phyloP scores from a whole-genome alignment of 2,329 filamentous ascomycete species.

The Neocucurbitaria cava region DNA sequence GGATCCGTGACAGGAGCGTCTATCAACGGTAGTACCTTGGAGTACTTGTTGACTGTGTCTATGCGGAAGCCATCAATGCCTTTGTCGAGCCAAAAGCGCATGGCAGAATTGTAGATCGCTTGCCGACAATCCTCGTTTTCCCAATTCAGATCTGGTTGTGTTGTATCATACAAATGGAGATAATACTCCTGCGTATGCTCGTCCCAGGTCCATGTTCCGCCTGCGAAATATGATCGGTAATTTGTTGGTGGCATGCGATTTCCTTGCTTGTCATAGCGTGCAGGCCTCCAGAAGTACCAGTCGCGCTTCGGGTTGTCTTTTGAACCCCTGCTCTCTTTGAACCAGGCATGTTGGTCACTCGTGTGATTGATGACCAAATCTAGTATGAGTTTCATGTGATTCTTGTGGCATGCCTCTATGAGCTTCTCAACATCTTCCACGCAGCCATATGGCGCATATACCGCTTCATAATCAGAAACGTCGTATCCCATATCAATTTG shows the following conservation, averaged over 20 bases:
- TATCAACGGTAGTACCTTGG: constrained; percentile 52
- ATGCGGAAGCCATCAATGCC: constrained; percentile 57
- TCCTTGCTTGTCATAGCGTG: constrained; percentile 61
- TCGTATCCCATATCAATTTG: constrained; percentile 76
- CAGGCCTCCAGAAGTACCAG: constrained; percentile 74
- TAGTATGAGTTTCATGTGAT: constrained; percentile 74
- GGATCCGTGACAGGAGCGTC: constrained; percentile 53
- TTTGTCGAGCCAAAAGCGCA: constrained; percentile 58
- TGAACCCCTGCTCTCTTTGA: constrained; percentile 68
- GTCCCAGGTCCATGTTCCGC: constrained; percentile 54
- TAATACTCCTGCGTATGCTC: constrained; percentile 57
- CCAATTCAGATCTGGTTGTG: constrained; percentile 59
- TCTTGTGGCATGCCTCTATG: constrained; percentile 65
- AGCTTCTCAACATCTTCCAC: constrained; percentile 70
- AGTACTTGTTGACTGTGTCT: constrained; percentile 59
- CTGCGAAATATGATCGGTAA: constrained; percentile 51
- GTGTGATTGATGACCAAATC: constrained; percentile 83
- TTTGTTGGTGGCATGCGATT: constrained; percentile 66
- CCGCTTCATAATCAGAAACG: constrained; percentile 70
- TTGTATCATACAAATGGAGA: constrained; percentile 55
- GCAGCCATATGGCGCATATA: constrained; percentile 71
- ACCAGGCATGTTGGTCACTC: constrained; percentile 74
- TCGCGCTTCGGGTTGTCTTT: constrained; percentile 69
- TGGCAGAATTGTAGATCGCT: constrained; percentile 54
- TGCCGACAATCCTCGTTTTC: constrained; percentile 53